Conservation (phyloP, 352 stramenopile species). For the Discostella stelligera region DNA sequence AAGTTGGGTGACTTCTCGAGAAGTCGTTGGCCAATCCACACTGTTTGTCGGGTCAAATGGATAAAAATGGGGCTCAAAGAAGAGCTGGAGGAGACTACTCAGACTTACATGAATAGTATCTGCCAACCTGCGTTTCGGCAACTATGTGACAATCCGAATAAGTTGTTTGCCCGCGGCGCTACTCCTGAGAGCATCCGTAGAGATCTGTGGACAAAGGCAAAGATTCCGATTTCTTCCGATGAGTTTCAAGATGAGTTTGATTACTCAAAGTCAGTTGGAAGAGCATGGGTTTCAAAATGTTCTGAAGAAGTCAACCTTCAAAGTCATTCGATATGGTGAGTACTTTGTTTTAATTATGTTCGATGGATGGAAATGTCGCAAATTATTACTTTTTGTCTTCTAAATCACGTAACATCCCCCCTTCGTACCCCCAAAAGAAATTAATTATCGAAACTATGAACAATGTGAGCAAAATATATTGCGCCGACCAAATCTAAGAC, state of each 20-base stretch:
- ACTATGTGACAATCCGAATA: constrained; percentile 19
- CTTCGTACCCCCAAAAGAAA: no score
- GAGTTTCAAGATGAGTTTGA: constrained; percentile 5
- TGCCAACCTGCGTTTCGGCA: constrained; percentile 18
- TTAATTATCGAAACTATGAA: no score
- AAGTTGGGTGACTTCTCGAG: constrained; percentile 5
- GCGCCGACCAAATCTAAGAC: no score
- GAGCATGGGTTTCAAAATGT: no score
- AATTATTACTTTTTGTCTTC: no score
- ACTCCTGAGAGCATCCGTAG: constrained; percentile 19
- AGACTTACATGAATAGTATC: constrained; percentile 32
- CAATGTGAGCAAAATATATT: no score
- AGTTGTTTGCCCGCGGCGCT: constrained; percentile 10
- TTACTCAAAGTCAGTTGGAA: background rate
- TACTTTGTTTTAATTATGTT: no score
- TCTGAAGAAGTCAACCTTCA: no score
- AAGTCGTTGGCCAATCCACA: constrained; percentile 1
- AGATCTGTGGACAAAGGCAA: constrained; percentile 35
- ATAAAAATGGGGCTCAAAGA: constrained; percentile 26
- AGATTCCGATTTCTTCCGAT: background rate
- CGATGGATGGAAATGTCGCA: no score
- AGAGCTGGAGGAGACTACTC: constrained; percentile 10
- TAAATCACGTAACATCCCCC: no score
- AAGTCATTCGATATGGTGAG: no score
- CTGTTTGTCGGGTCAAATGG: constrained; percentile 19